Evolutionary conservation across 2,329 filamentous ascomycete species (phyloP).

Genomic region (Trichoderma sp.): DNA sequence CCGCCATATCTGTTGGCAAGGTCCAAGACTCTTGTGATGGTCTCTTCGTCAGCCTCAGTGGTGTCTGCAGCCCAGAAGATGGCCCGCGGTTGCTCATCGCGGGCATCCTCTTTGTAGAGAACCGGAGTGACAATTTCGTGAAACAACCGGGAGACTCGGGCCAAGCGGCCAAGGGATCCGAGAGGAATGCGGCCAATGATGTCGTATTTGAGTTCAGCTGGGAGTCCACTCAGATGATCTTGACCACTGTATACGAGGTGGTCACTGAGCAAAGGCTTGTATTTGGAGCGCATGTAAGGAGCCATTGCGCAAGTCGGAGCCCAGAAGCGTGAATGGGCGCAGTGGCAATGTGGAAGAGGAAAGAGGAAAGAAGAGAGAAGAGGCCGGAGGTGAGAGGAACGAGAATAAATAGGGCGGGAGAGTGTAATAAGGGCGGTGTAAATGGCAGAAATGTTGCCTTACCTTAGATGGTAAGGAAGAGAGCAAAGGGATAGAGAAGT

Average conservation of each 20-base stretch:
- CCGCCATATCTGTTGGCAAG: neutral
- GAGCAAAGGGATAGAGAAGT: too few species aligned
- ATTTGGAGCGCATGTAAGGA: too few species aligned
- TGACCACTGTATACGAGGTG: too few species aligned
- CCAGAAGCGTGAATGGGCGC: too few species aligned
- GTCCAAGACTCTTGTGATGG: neutral
- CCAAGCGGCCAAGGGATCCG: neutral
- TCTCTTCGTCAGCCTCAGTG: too few species aligned
- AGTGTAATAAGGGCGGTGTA: too few species aligned
- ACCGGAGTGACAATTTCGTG: neutral
- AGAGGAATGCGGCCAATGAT: neutral
- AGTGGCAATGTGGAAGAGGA: too few species aligned
- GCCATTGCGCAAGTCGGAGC: neutral
- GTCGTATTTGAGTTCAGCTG: neutral
- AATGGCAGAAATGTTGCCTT: too few species aligned
- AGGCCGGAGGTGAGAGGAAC: neutral
- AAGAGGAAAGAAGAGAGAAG: neutral
- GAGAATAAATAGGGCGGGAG: neutral
- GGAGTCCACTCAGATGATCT: neutral
- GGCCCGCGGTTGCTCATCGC: neutral
- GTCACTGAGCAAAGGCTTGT: too few species aligned
- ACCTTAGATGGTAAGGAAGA: too few species aligned
- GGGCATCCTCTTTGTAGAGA: neutral
- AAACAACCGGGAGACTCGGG: neutral
- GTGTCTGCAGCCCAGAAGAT: neutral